Percentiles rank a stretch among this genome's conserved stretches.
These are phyloP conservation scores for Aspergillus cristatus DNA, from an alignment of 495 filamentous ascomycete species.

Conservation along the genomic window DNA sequence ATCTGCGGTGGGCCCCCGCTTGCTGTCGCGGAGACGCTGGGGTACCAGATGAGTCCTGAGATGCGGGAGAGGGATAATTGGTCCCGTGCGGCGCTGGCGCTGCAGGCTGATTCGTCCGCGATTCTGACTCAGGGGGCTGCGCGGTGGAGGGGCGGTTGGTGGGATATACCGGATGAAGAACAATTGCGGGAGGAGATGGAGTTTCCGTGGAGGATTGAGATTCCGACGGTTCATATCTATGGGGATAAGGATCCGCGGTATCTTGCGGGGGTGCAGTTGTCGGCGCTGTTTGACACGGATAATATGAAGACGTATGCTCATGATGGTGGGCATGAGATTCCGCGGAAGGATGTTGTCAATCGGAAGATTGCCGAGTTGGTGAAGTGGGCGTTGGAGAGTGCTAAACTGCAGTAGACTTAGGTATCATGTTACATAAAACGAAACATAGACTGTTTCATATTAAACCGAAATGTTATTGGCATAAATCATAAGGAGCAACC, in stretches of 20 bases:
- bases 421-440: too few species aligned
- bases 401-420: too few species aligned
- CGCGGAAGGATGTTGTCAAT: slow-evolving; percentile 25
- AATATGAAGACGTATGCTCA: slow-evolving; percentile 44
- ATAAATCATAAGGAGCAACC: too few species aligned
- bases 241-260: slow-evolving; percentile 50
- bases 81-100: slow-evolving; percentile 19
- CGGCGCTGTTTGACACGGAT: slow-evolving; percentile 40
- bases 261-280: slow-evolving; percentile 45
- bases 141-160: slow-evolving; percentile 18
- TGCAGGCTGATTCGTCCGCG: slow-evolving; percentile 17
- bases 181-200: slow-evolving; percentile 36
- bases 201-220: slow-evolving; percentile 34
- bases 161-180: slow-evolving; percentile 38
- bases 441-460: too few species aligned
- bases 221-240: slow-evolving; percentile 57
- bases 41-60: slow-evolving; percentile 33
- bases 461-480: too few species aligned
- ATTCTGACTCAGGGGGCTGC: slow-evolving; percentile 18
- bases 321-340: slow-evolving; percentile 48
- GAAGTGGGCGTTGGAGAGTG: slow-evolving; percentile 22
- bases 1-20: slow-evolving; percentile 47
- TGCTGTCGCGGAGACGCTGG: slow-evolving; percentile 38
- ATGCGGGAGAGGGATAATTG: slow-evolving; percentile 29
- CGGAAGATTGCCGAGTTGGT: slow-evolving; percentile 30